Evolutionary conservation across 495 filamentous ascomycete genomes (phyloP), one percentile per base, ranked within the genome.

Genomic region (Rhizodiscina lignyota): DNA sequence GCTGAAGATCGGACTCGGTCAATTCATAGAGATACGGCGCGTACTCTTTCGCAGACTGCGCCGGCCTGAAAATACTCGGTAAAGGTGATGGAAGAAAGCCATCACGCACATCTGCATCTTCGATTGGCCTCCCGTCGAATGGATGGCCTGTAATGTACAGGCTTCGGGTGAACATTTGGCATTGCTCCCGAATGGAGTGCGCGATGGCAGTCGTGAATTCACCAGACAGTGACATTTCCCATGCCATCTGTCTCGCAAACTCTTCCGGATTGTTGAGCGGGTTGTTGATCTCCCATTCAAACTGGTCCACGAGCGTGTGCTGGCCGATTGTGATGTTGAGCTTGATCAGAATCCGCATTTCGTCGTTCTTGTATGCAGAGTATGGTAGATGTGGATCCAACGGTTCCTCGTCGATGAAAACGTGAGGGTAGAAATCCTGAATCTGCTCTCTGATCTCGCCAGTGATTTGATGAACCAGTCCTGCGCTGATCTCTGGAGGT

Each of bases 281-380:
- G 47, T 94, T 87, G 53, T 96, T 96, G 49, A 96, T 83, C 49
- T 96, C 89, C 89, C 89, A 97, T 57, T 97, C 89, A 35, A 97
- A 96, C 52, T 97, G 91, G 47, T 97, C 89, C 17, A 94, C 75
- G 18, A 97, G 64, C 1, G 86, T 94, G 52, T 92, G 82, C 41
- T 81, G 78, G 2, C 89, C 91, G 53, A 97, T 94, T 18, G 89
- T 96, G 49, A 97, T 94, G 52, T 97, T 93, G 27, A 97, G 64
- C 55, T 94, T 94, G 46, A 97, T 72, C 15, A 85, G 59, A 21
- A 97, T 84, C 37, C 89, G 76, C 87, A 97, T 94, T 58, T 97
- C 89, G 47, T 97, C 91, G 47, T 97, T 89, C 54, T 94, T 94
- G 61, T 94, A 93, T 3, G 89, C 86, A 27, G 67, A 72, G 52